Conservation (phyloP, 164 flowering plant species). For the Nymphaea thermarum region DNA sequence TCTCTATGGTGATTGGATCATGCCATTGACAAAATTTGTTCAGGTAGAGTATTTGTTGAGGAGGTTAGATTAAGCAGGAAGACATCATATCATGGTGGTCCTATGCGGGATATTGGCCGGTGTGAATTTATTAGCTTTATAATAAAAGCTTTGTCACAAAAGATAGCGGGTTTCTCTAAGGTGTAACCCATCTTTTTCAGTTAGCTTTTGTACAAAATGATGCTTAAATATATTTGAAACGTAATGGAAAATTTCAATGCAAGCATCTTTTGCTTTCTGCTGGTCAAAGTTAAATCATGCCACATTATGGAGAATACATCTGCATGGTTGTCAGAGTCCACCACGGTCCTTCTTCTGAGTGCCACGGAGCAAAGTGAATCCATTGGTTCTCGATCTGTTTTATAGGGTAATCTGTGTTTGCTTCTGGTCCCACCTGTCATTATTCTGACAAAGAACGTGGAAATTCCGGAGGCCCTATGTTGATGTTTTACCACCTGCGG, state of each 20-base stretch:
- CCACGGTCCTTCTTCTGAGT: no score
- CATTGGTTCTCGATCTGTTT: no score
- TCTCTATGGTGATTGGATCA: conserved; percentile 84
- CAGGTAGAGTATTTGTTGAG: conserved; percentile 72
- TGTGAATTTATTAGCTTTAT: background rate
- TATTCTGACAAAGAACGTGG: no score
- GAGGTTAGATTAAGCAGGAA: conserved; percentile 51
- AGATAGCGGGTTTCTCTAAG: background rate
- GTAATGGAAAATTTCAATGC: background rate
- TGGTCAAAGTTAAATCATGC: no score
- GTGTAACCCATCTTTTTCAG: background rate
- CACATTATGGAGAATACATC: no score
- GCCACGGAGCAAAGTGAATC: no score
- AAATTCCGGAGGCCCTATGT: no score
- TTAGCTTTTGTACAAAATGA: background rate
- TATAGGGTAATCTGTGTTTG: no score
- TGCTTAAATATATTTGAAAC: background rate
- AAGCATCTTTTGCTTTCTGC: no score
- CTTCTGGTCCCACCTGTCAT: no score
- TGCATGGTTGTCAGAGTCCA: no score
- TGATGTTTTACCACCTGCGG: no score
- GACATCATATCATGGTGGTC: background rate
- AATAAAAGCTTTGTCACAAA: background rate
- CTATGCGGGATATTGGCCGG: background rate
- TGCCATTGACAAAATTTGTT: conserved; percentile 92